A percentile compares a stretch with the other conserved stretches of the same genome.
Conservation (phyloP, 2,329 filamentous ascomycete species). For the Aspergillus sp. region DNA sequence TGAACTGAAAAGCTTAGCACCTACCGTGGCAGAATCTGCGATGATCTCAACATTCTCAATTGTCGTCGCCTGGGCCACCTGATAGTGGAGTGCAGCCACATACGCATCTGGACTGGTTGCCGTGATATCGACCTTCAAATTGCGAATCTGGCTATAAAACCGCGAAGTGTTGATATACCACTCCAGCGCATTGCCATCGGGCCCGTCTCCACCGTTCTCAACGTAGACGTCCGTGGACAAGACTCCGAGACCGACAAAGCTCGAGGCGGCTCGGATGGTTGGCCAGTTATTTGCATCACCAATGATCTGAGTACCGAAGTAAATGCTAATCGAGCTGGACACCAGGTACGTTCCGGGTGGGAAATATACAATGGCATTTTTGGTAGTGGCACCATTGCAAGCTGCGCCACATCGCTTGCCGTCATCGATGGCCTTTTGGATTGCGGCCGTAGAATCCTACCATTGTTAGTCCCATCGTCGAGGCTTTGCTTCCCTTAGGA, state of each 20-base stretch:
- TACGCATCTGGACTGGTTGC: conserved; percentile 18
- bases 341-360: conserved; percentile 50
- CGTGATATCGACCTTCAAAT: conserved; percentile 26
- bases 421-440: conserved; percentile 72
- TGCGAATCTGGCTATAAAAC: conserved; percentile 19
- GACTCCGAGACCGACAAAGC: conserved; percentile 22
- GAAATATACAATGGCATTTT: conserved; percentile 80
- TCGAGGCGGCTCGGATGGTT: conserved; percentile 21
- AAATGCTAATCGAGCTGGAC: conserved; percentile 21
- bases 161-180: conserved; percentile 21
- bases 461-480: too few relatives aligned
- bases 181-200: conserved; percentile 7
- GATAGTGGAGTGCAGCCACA: conserved; percentile 63
- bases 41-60: conserved; percentile 64
- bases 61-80: conserved; percentile 70
- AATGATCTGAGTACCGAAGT: conserved; percentile 24
- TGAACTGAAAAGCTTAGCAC: too few relatives aligned
- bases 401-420: conserved; percentile 70
- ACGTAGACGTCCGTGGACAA: conserved; percentile 22
- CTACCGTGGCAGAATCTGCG: neutral
- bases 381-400: conserved; percentile 72
- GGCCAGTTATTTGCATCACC: conserved; percentile 17
- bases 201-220: too few relatives aligned
- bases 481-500: too few relatives aligned
- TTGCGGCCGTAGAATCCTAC: conserved; percentile 59